Evolutionary conservation across 768 basidiomycete species (phyloP).

Genomic region (Exsudoporus frostii): DNA sequence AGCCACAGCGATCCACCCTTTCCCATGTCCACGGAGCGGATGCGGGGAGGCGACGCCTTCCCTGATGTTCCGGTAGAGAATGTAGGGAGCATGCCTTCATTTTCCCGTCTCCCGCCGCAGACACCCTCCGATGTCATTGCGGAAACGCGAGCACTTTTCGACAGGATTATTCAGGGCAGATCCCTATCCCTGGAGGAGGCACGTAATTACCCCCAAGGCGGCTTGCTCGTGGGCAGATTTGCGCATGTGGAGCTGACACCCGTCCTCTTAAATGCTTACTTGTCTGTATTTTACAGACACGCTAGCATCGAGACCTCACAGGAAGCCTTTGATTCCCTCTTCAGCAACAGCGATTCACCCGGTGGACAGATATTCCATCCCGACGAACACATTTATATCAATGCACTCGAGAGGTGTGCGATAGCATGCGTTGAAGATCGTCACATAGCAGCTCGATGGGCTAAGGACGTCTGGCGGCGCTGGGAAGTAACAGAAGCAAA

Average conservation of each 20-base stretch:
- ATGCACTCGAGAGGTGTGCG: slow-evolving; percentile 67
- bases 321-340: slow-evolving; percentile 51
- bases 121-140: slow-evolving; percentile 65
- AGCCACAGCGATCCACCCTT: background rate
- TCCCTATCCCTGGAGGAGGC: background rate
- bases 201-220: background rate
- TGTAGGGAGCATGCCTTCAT: slow-evolving; percentile 14
- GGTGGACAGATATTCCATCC: slow-evolving; percentile 31
- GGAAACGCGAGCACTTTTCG: slow-evolving; percentile 67
- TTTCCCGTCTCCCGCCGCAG: slow-evolving; percentile 65
- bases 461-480: slow-evolving; percentile 60
- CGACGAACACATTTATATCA: slow-evolving; percentile 57
- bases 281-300: slow-evolving; percentile 71
- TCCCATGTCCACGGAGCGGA: slow-evolving; percentile 3
- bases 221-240: slow-evolving; percentile 43
- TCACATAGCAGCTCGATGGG: slow-evolving; percentile 47
- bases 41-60: background rate
- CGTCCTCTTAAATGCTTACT: slow-evolving; percentile 72
- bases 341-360: slow-evolving; percentile 31
- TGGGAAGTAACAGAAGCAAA: slow-evolving; percentile 53
- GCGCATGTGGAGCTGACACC: slow-evolving; percentile 53
- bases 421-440: slow-evolving; percentile 42
- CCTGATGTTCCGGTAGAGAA: slow-evolving; percentile 4
- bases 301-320: slow-evolving; percentile 46
- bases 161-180: slow-evolving; percentile 51